Evolutionary conservation across 2,329 filamentous ascomycete species (phyloP).

Genomic region (Coniochaeta sp.): DNA sequence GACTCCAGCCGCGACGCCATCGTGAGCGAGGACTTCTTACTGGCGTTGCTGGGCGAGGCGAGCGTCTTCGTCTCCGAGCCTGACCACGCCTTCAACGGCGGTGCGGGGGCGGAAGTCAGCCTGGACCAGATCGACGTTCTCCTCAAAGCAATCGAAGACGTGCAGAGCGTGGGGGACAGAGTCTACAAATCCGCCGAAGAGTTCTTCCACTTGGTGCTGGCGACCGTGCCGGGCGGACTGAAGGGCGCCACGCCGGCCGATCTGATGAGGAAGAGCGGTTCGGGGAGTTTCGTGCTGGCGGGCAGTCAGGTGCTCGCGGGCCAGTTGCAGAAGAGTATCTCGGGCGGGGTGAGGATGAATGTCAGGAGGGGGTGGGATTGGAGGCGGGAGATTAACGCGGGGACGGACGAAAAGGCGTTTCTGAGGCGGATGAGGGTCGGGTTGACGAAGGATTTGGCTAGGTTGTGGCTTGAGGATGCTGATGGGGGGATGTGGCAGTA

Average conservation of each 20-base stretch:
- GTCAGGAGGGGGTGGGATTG: conserved; percentile 78
- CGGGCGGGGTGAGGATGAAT: conserved; percentile 51
- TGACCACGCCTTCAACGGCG: conserved; percentile 6
- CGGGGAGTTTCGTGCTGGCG: conserved; percentile 58
- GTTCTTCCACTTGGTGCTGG: conserved; percentile 68
- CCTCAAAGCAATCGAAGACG: conserved; percentile 71
- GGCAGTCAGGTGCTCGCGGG: conserved; percentile 66
- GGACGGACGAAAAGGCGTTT: conserved; percentile 61
- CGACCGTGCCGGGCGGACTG: conserved; percentile 54
- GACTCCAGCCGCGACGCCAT: conserved; percentile 75
- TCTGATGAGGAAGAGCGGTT: conserved; percentile 49
- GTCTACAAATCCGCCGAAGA: conserved; percentile 71
- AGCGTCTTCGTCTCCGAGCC: conserved; percentile 61
- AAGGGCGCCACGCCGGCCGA: conserved; percentile 58
- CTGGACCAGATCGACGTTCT: conserved; percentile 67
- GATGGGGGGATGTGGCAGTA: conserved; percentile 32
- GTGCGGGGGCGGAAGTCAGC: conserved; percentile 44
- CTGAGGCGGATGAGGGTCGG: conserved; percentile 64
- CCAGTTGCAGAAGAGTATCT: conserved; percentile 53
- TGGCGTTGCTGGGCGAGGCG: conserved; percentile 77
- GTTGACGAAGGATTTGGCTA: conserved; percentile 66
- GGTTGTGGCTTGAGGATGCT: conserved; percentile 61
- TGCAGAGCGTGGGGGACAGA: conserved; percentile 64
- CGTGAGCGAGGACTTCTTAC: conserved; percentile 79
- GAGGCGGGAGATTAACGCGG: conserved; percentile 49